Evolutionary conservation across 2,329 filamentous ascomycete species (phyloP).

Genomic region (Aspergillus sojae): DNA sequence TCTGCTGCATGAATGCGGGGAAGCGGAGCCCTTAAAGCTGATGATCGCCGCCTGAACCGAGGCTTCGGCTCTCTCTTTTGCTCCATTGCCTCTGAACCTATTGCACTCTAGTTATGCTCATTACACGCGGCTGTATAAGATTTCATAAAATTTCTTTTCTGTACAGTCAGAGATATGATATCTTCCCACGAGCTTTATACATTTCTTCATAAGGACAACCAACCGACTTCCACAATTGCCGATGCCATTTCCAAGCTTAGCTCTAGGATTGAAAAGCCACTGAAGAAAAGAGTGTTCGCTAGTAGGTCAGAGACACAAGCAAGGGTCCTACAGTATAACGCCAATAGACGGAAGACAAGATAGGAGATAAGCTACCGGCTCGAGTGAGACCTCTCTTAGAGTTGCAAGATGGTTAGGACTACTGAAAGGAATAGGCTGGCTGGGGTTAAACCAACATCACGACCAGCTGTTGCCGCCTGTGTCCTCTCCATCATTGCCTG

Average conservation of each 20-base stretch:
- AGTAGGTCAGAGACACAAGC: background rate
- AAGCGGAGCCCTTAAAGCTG: slow-evolving; percentile 9
- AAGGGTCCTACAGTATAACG: background rate
- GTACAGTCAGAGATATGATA: background rate
- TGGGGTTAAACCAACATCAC: background rate
- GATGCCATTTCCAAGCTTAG: background rate
- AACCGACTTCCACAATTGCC: background rate
- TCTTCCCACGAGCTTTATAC: background rate
- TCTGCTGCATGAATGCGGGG: slow-evolving; percentile 10
- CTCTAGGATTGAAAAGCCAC: background rate
- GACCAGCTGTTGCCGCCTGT: slow-evolving; percentile 10
- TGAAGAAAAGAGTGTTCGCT: background rate
- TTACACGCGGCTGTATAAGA: background rate
- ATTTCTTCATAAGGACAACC: background rate
- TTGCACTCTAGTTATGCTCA: background rate
- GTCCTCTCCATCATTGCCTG: slow-evolving; percentile 10
- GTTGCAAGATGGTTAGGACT: slow-evolving; percentile 2
- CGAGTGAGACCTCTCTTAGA: background rate
- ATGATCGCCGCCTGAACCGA: slow-evolving; percentile 4
- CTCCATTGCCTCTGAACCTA: background rate
- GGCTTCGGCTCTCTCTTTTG: background rate
- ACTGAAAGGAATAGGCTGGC: background rate
- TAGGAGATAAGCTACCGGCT: background rate
- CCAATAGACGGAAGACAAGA: background rate
- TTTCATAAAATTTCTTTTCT: background rate